Base-by-base conservation (phyloP, 108 stramenopile species). In the Pseudonitzschia delicatissima region DNA sequence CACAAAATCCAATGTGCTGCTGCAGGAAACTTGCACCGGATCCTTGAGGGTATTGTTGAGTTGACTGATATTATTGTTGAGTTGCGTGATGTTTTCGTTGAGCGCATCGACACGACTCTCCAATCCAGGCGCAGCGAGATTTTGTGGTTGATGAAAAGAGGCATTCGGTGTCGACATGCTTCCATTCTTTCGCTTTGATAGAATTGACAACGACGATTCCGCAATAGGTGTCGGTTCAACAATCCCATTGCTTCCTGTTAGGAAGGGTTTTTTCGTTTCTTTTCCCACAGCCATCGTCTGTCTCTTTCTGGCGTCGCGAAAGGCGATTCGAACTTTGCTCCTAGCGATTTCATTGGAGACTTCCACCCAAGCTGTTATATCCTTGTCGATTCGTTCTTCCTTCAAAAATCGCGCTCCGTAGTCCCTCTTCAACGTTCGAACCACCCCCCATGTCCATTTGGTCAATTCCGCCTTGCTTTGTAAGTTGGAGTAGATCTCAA, bases 211-310 rank as follows among this genome's bases (percentile, higher is more conserved):
- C n/a, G 45, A 68, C 11, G 21, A 37, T 15, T 52, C 34, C 12
- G 68, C 52, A 48, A n/a, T 59, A 20, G 69, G 59, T 62, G 20
- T 7, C 0, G 53, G 66, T 28, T 12, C 50, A 25, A 47, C 69
- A 37, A 59, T 47, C 2, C 31, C 59, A 28, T 62, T 18, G 49
- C 12, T 33, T 13, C 7, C 5, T 2, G 42, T 44, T 2, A 44
- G 2, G 42, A n/a, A 13, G 32, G 3, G 5, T 6, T n/a, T 44
- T 44, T n/a, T 13, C 7, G 17, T n/a, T 13, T n/a, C 42, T 44
- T 2, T 6, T 44, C n/a, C 6, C 17, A 13, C 3, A 5, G 42
- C n/a, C 42, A 44, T 13, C 2, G 42, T n/a, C 2, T n/a, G 42
- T 44, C n/a, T 44, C 42, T 44, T 44, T 7, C n/a, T 44, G 17